Conservation (phyloP, 192 early-diverging fungal genomes). For the Gonapodya sp. region DNA sequence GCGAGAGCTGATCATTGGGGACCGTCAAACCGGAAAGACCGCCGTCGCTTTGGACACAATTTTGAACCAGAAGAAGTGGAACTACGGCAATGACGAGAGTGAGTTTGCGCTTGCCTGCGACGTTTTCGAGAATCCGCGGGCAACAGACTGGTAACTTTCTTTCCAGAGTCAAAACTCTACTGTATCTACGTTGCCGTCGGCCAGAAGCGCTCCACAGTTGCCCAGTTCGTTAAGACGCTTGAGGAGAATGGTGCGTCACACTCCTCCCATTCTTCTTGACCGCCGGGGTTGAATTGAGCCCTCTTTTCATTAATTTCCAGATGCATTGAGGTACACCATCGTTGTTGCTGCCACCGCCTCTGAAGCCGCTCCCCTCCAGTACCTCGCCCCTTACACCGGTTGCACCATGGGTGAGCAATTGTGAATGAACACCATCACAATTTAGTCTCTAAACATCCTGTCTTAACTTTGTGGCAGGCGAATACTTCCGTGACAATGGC, state of each 20-base stretch:
- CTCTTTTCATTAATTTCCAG: conserved; percentile 26
- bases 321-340: conserved; percentile 97
- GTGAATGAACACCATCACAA: too few relatives aligned
- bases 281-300: neutral
- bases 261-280: conserved; percentile 4
- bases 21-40: conserved; percentile 99
- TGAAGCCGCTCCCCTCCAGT: conserved; percentile 97
- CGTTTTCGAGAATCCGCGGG: neutral
- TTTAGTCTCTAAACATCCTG: too few relatives aligned
- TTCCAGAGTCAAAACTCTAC: conserved; percentile 87
- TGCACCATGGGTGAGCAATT: conserved; percentile 81
- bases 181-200: conserved; percentile 99
- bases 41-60: conserved; percentile 98
- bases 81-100: conserved; percentile 81
- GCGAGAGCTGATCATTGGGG: conserved; percentile 99
- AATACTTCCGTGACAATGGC: conserved; percentile 98
- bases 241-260: conserved; percentile 67
- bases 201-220: conserved; percentile 98
- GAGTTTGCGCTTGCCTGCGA: neutral
- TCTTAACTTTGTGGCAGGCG: conserved; percentile 20
- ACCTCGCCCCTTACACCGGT: conserved; percentile 96
- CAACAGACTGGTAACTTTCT: neutral
- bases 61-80: conserved; percentile 99
- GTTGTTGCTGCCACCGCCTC: conserved; percentile 98
- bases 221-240: conserved; percentile 96